Evolutionary conservation across 805 yeast genomes (phyloP).

Genomic region (Yamadazyma sp.): DNA sequence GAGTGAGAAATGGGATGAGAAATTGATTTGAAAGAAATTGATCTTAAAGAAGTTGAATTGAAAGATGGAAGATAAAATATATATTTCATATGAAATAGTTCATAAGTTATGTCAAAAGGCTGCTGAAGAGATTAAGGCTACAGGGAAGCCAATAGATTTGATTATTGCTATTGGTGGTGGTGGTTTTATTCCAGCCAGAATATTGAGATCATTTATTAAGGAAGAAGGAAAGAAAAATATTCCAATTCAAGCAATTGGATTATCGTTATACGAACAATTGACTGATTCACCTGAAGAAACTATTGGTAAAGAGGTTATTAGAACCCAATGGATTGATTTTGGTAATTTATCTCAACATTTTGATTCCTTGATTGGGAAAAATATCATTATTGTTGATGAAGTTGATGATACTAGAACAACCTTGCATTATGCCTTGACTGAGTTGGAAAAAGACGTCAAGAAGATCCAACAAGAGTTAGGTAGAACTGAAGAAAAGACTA

Average conservation of each 20-base stretch:
- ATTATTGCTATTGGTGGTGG: conserved; percentile 74
- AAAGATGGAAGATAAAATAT: conserved; percentile 38
- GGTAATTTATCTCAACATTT: conserved; percentile 66
- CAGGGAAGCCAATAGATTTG: conserved; percentile 47
- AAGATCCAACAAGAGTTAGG: conserved; percentile 59
- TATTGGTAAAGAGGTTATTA: conserved; percentile 76
- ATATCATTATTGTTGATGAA: conserved; percentile 80
- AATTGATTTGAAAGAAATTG: too few relatives aligned
- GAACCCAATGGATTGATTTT: conserved; percentile 91
- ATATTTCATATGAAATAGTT: conserved; percentile 74
- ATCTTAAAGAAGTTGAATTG: too few relatives aligned
- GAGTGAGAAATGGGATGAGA: too few relatives aligned
- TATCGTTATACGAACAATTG: conserved; percentile 60
- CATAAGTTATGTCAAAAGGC: conserved; percentile 79
- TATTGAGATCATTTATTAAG: conserved; percentile 61
- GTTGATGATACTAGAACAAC: conserved; percentile 93
- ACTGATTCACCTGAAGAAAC: conserved; percentile 27
- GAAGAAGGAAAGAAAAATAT: conserved; percentile 59
- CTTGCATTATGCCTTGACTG: conserved; percentile 76
- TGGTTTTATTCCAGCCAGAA: conserved; percentile 69
- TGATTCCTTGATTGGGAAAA: conserved; percentile 77
- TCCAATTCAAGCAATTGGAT: conserved; percentile 68
- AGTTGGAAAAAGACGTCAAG: conserved; percentile 61
- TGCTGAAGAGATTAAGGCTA: conserved; percentile 49
- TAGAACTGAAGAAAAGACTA: conserved; percentile 57